Evolutionary conservation across 2,329 filamentous ascomycete species (phyloP), one percentile per base, ranked within the genome.

Genomic region (Ciborinia camelliae): DNA sequence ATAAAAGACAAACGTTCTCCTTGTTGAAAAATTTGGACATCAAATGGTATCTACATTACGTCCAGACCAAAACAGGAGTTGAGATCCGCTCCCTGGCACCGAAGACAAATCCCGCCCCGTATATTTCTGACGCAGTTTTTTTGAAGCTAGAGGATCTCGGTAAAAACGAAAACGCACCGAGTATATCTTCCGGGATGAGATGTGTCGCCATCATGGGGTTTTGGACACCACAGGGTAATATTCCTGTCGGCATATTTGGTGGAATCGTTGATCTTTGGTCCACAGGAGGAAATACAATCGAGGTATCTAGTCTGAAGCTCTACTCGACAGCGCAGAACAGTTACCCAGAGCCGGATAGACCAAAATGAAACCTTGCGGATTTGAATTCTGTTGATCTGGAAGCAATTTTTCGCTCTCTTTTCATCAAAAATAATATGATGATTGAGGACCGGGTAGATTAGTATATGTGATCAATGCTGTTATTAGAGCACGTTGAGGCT

Each of bases 1-100:
- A 20, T 8, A n/a, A 18, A n/a, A 55, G 37, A 5, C 37, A 30
- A 30, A 43, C 23, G 7, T 55, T 55, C 15, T 41, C 35, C 2
- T 20, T n/a, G 35, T 55, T 39, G 52, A 55, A 23, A 9, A 41
- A 55, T 8, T n/a, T n/a, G 23, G 23, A 30, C 20, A 57, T 57
- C 1, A n/a, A 43, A 43, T 57, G 37, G 37, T 57, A 57, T 57
- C 53, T 57, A 43, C 53, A 57, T 43, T 43, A 43, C 37, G 37
- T 57, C 4, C 53, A 57, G 4, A 30, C 37, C 18, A 18, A 43
- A n/a, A 28, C 10, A 14, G 26, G 37, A 30, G 18, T 41, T 55
- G 23, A 54, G 8, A 54, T 39, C n/a, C 52, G 52, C 12, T 54
- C 52, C 23, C 15, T 26, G 10, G 23, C 53, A 30, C 35, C 37